Base-by-base conservation (phyloP, 805 yeast species). In the Tetrapisispora nanseiensis region DNA sequence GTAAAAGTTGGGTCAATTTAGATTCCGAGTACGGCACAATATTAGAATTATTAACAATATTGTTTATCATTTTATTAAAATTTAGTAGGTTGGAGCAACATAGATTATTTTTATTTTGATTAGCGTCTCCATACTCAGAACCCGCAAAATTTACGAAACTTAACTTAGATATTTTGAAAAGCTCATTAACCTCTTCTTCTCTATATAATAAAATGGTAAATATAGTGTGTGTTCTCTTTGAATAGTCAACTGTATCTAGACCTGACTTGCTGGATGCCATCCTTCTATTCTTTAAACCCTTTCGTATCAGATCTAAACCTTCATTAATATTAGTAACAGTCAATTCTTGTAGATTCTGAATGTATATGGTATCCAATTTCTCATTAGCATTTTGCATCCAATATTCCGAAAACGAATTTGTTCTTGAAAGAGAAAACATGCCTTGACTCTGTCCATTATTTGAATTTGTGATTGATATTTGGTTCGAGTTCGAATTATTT, bases 71-170 rank as follows among this genome's bases (percentile, higher is more conserved):
- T 47, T 95, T 70, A 1, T 97, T 97, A 33, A 90, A 69, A 0
- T 96, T 81, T 29, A 90, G 65, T 40, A 90, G 67, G 60, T 35
- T 35, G 10, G 38, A 35, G 15, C 30, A 24, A 35, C 16, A 24
- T 10, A 26, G 3, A 24, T 94, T 82, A 61, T 86, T 95, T 61
- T 90, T 90, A 39, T 89, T 89, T 16, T 86, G 77, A 0, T 96
- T 97, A 0, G 97, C 95, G 57, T 90, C 98, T 50, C 86, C 79
- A 0, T 95, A 96, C 59, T 90, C 98, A 5, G 95, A 84, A 0
- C 98, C 97, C 0, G 97, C 98, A 49, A 90, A 69, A 65, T 90
- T 97, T 6, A 90, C 97, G 42, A 90, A 69, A 29, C 86, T 74
- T 32, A 67, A 61, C 19, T 63, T 65, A 24, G 61, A 62, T 10